phyloP scores from a whole-genome alignment of 164 flowering plant genomes.

The Paratinospora sagittata region DNA sequence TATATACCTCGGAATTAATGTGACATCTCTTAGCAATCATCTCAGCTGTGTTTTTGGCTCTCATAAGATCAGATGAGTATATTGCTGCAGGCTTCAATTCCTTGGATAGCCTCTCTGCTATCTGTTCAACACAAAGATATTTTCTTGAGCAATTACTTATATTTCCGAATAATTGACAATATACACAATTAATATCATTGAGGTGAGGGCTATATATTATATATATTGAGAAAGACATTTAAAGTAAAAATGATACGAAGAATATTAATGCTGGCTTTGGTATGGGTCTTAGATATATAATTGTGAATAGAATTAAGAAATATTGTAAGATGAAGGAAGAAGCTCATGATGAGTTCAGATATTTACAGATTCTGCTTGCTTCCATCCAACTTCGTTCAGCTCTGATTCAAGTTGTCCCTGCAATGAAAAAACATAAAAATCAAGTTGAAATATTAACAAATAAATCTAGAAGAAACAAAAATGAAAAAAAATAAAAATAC shows the following conservation, averaged over 20 bases:
- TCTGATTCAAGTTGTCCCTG: slow-evolving; percentile 18
- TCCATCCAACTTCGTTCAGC: slow-evolving; percentile 20
- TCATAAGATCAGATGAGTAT: slow-evolving; percentile 18
- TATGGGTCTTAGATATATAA: too few species aligned
- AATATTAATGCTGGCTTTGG: too few species aligned
- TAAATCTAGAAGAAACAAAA: background rate
- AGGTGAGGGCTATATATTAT: too few species aligned
- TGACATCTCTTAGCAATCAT: slow-evolving; percentile 19
- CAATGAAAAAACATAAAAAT: too few species aligned
- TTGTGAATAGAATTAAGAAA: too few species aligned
- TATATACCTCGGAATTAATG: slow-evolving; percentile 19
- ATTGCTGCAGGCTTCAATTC: slow-evolving; percentile 17
- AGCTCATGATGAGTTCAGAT: background rate
- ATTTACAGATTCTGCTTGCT: slow-evolving; percentile 19
- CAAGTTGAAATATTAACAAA: background rate
- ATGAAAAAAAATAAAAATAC: background rate
- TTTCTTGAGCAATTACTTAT: too few species aligned
- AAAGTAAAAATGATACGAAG: background rate
- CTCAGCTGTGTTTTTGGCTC: slow-evolving; percentile 20
- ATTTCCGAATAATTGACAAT: background rate
- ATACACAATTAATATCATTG: background rate
- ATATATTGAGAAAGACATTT: too few species aligned
- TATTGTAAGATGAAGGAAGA: too few species aligned
- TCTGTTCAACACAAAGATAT: slow-evolving; percentile 9
- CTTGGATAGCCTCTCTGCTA: slow-evolving; percentile 16